Conservation (phyloP, 495 filamentous ascomycete genomes). For the Aspergillus cristatus region DNA sequence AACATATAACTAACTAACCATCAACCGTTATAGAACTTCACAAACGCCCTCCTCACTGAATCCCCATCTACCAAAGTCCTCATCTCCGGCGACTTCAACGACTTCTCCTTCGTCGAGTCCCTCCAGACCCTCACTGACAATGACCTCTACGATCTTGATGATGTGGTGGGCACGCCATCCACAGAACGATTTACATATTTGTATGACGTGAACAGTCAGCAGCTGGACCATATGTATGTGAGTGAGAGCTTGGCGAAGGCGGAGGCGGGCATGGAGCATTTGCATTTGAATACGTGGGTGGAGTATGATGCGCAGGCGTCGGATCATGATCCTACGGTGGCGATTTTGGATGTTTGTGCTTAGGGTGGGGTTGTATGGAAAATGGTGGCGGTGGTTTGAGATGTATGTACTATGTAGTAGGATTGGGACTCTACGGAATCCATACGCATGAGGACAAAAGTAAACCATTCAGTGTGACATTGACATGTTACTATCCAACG, state of each 20-base stretch:
- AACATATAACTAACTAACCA: not conserved
- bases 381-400: not conserved
- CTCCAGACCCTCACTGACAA: slow-evolving; percentile 30
- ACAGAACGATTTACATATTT: slow-evolving; percentile 54
- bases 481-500: no score
- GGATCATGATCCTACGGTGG: slow-evolving; percentile 55
- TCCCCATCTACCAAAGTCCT: slow-evolving; percentile 37
- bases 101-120: slow-evolving; percentile 47
- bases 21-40: slow-evolving; percentile 19
- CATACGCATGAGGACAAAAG: no score
- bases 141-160: slow-evolving; percentile 45
- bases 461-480: no score
- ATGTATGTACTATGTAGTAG: no score
- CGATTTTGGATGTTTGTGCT: slow-evolving; percentile 42
- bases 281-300: slow-evolving; percentile 55
- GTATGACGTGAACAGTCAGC: slow-evolving; percentile 44
- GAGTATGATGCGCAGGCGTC: slow-evolving; percentile 30
- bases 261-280: slow-evolving; percentile 39
- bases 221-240: slow-evolving; percentile 54
- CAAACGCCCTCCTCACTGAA: slow-evolving; percentile 30
- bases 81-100: slow-evolving; percentile 53
- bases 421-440: no score
- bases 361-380: not conserved
- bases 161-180: slow-evolving; percentile 26
- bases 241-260: slow-evolving; percentile 19